Evolutionary conservation across 2,329 filamentous ascomycete species (phyloP).

Genomic region (Colletotrichum limetticola): DNA sequence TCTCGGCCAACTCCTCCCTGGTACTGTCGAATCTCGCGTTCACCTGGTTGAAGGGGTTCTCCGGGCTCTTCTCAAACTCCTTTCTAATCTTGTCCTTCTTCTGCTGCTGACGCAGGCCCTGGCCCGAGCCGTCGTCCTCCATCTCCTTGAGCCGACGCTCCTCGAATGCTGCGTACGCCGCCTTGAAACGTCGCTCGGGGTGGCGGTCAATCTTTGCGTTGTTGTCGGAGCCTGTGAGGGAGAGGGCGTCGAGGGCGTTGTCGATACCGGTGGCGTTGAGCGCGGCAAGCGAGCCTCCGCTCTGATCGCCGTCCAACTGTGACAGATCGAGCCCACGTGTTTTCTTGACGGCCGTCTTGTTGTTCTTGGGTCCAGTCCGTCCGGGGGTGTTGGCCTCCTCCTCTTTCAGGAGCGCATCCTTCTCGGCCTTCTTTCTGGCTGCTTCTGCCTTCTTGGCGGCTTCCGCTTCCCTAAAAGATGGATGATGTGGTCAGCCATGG

Average conservation of each 20-base stretch:
- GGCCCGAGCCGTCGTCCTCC: conserved; percentile 78
- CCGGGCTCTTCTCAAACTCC: conserved; percentile 94
- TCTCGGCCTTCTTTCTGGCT: conserved; percentile 91
- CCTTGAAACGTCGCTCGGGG: conserved; percentile 87
- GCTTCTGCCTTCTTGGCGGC: conserved; percentile 85
- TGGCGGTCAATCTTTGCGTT: conserved; percentile 84
- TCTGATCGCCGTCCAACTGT: conserved; percentile 73
- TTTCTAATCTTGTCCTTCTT: conserved; percentile 85
- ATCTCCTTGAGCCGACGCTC: conserved; percentile 86
- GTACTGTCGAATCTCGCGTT: conserved; percentile 80
- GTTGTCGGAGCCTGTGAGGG: conserved; percentile 65
- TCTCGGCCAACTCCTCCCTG: conserved; percentile 77
- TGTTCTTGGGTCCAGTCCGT: conserved; percentile 72
- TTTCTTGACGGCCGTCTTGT: conserved; percentile 76
- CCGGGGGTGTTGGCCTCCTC: conserved; percentile 77
- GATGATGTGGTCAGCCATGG: conserved; percentile 21
- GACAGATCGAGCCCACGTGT: conserved; percentile 78
- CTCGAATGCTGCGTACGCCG: conserved; percentile 85
- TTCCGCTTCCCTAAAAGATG: conserved; percentile 77
- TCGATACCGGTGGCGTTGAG: conserved; percentile 91
- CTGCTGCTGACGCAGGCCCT: conserved; percentile 84
- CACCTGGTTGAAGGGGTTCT: conserved; percentile 95
- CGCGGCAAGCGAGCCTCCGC: conserved; percentile 56
- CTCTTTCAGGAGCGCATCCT: conserved; percentile 82
- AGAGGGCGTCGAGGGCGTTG: conserved; percentile 89